Evolutionary conservation across 495 filamentous ascomycete genomes (phyloP).

Genomic region (Daldinia concentrica): DNA sequence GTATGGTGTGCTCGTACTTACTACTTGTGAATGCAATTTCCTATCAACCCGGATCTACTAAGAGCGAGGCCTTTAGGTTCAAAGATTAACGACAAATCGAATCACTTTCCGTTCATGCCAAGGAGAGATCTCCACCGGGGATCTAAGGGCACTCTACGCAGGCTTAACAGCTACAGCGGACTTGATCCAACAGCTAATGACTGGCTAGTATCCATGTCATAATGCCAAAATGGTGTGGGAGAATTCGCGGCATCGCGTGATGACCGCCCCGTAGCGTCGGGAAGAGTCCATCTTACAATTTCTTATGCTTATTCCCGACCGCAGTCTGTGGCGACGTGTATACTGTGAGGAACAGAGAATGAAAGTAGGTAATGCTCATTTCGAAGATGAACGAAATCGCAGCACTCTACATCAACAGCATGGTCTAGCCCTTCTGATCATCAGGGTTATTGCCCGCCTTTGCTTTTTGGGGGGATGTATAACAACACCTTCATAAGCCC

Average conservation of each 20-base stretch:
- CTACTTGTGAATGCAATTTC: constrained; percentile 2
- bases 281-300: constrained; percentile 34
- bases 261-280: constrained; percentile 38
- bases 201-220: constrained; percentile 30
- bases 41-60: constrained; percentile 4
- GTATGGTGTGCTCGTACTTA: neutral
- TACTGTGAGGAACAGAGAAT: constrained; percentile 16
- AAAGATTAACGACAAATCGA: constrained; percentile 19
- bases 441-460: neutral
- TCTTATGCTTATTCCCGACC: constrained; percentile 40
- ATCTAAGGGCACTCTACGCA: constrained; percentile 34
- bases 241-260: constrained; percentile 34
- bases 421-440: constrained; percentile 24
- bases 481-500: constrained; percentile 15
- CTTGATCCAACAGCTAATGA: constrained; percentile 12
- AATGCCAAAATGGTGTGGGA: constrained; percentile 27
- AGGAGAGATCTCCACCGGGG: constrained; percentile 38
- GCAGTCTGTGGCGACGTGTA: constrained; percentile 21
- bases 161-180: constrained; percentile 28
- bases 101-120: constrained; percentile 34
- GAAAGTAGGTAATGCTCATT: constrained; percentile 16
- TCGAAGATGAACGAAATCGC: constrained; percentile 17
- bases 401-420: constrained; percentile 11
- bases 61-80: constrained; percentile 4
- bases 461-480: constrained; percentile 13